These are phyloP conservation scores for Fonsecaea monophora DNA, from an alignment of 2,329 filamentous ascomycete genomes.

Conservation along the genomic window DNA sequence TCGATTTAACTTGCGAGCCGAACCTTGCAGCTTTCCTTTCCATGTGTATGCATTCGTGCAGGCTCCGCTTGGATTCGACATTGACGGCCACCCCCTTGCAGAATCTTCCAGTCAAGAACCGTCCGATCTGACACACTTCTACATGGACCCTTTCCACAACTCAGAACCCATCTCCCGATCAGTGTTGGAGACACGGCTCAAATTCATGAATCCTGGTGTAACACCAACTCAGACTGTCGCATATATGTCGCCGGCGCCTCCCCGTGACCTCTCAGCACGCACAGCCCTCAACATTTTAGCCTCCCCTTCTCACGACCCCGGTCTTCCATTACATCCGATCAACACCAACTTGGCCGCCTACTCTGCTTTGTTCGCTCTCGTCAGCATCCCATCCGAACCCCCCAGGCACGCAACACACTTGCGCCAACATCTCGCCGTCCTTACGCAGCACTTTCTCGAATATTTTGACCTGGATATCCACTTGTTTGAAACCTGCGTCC, in stretches of 20 bases:
- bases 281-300: slow-evolving; percentile 82
- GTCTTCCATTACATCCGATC: slow-evolving; percentile 50
- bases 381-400: slow-evolving; percentile 60
- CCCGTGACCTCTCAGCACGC: slow-evolving; percentile 73
- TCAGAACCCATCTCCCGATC: slow-evolving; percentile 69
- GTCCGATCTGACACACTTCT: slow-evolving; percentile 57
- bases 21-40: slow-evolving; percentile 80
- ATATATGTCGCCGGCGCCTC: slow-evolving; percentile 70
- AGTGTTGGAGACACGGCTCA: slow-evolving; percentile 66
- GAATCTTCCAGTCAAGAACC: slow-evolving; percentile 36
- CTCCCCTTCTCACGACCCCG: slow-evolving; percentile 64
- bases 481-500: slow-evolving; percentile 71
- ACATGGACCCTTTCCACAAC: slow-evolving; percentile 80
- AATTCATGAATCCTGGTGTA: slow-evolving; percentile 52
- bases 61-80: slow-evolving; percentile 62
- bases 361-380: slow-evolving; percentile 73
- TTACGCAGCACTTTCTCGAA: slow-evolving; percentile 69
- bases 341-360: slow-evolving; percentile 71
- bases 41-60: slow-evolving; percentile 84
- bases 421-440: slow-evolving; percentile 67
- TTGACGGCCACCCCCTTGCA: slow-evolving; percentile 59
- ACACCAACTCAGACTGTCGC: slow-evolving; percentile 46
- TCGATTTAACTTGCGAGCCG: slow-evolving; percentile 75
- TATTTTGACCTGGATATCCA: slow-evolving; percentile 74
- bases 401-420: slow-evolving; percentile 57